Conservation (phyloP, 495 filamentous ascomycete species). For the Penicillium crystallinum region DNA sequence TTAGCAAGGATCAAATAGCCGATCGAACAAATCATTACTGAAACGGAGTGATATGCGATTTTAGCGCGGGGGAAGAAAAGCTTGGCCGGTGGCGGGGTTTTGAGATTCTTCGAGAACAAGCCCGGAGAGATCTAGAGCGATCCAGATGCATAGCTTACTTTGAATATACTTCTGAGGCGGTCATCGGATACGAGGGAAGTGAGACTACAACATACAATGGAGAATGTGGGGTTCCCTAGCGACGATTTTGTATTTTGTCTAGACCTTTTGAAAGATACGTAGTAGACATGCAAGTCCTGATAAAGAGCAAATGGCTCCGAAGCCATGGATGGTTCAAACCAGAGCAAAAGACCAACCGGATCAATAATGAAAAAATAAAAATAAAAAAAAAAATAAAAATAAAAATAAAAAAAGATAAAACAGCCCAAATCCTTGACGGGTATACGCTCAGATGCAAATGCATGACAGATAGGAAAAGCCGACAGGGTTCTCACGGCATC, state of each 20-base stretch:
- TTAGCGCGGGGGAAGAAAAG: constrained; percentile 10
- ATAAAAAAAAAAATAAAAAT: constrained; percentile 10
- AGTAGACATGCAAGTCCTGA: background rate
- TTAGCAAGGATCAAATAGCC: background rate
- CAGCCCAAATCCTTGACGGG: constrained; percentile 19
- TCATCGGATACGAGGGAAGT: background rate
- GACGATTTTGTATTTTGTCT: background rate
- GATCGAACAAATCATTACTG: constrained; percentile 18
- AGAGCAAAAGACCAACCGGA: background rate
- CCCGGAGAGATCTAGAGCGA: background rate
- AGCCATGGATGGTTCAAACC: background rate
- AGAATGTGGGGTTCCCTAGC: background rate
- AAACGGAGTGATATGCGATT: constrained; percentile 9
- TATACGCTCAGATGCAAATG: constrained; percentile 36
- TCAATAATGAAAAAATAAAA: constrained; percentile 7
- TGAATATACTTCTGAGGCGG: background rate
- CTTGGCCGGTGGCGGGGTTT: constrained; percentile 16
- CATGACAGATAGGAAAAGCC: constrained; percentile 1
- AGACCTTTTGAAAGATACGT: background rate
- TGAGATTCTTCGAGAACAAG: background rate
- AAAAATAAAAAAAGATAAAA: constrained; percentile 11
- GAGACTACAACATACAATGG: too few relatives aligned
- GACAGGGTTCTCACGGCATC: background rate
- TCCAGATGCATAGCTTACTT: background rate
- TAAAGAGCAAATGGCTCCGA: background rate